Percentiles rank a stretch among this genome's conserved stretches.
phyloP scores from a whole-genome alignment of 495 filamentous ascomycete species.

The Aspergillus taichungensis region DNA sequence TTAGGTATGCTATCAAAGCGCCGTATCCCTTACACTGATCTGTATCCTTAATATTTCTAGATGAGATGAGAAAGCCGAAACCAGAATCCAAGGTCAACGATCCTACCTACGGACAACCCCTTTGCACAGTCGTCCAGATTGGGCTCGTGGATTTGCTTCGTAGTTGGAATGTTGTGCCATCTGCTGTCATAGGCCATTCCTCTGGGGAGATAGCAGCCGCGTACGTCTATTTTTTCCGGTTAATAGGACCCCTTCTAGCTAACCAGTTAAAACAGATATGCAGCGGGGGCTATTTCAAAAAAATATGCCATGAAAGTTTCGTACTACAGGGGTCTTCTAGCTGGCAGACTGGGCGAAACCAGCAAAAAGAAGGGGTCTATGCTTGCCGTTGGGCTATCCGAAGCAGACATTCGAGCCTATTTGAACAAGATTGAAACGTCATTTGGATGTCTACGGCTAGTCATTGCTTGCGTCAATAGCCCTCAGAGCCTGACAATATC shows the following conservation, averaged over 20 bases:
- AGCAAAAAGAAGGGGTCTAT: conserved; percentile 1
- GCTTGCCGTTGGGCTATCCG: conserved; percentile 6
- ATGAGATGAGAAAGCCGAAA: conserved; percentile 1
- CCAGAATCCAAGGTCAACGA: background rate
- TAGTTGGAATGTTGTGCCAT: conserved; percentile 22
- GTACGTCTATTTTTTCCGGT: conserved; percentile 3
- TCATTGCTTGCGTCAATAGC: conserved; percentile 26
- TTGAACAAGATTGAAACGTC: background rate
- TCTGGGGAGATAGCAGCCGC: conserved; percentile 36
- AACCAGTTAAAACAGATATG: too few species aligned
- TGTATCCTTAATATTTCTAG: background rate
- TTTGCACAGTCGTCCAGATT: conserved; percentile 36
- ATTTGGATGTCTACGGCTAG: background rate
- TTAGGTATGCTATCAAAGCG: too few species aligned
- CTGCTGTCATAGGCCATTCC: conserved; percentile 29
- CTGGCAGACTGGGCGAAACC: background rate
- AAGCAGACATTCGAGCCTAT: background rate
- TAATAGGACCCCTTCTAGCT: too few species aligned
- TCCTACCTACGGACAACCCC: conserved; percentile 17
- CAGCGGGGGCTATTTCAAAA: too few species aligned
- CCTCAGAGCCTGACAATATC: conserved; percentile 22
- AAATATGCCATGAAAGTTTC: conserved; percentile 2
- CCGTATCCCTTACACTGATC: too few species aligned
- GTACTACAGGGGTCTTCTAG: background rate
- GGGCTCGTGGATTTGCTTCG: conserved; percentile 30